Evolutionary conservation across 495 filamentous ascomycete species (phyloP).

Genomic region (Neurospora discreta): DNA sequence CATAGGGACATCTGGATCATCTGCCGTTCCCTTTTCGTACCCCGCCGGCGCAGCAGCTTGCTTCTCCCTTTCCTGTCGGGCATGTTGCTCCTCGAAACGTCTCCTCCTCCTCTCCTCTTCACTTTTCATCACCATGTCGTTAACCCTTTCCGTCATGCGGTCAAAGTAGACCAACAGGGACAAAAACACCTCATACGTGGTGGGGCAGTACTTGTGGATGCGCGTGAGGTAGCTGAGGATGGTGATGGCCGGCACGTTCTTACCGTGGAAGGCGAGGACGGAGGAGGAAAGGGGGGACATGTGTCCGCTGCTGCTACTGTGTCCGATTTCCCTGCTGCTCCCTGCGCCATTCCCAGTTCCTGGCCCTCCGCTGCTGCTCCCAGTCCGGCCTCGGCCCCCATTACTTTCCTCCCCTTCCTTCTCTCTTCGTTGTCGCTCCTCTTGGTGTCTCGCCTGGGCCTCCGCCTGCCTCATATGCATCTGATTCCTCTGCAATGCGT

Average conservation of each 20-base stretch:
- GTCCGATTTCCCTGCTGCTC: not conserved
- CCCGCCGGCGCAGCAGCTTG: not conserved
- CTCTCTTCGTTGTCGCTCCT: conserved; percentile 5
- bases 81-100: conserved; percentile 15
- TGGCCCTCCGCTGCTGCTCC: conserved; percentile 24
- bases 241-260: conserved; percentile 95
- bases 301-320: conserved; percentile 28
- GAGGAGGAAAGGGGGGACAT: conserved; percentile 75
- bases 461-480: conserved; percentile 36
- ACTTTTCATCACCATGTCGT: conserved; percentile 43
- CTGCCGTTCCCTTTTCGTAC: not conserved
- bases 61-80: not conserved
- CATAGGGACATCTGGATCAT: conserved; percentile 26
- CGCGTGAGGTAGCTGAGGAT: conserved; percentile 92
- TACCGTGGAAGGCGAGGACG: conserved; percentile 97
- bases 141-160: conserved; percentile 95
- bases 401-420: not conserved
- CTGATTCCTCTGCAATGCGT: conserved; percentile 43
- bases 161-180: conserved; percentile 96
- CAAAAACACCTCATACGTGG: conserved; percentile 96
- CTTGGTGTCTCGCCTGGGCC: conserved; percentile 26
- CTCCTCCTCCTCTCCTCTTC: conserved; percentile 24
- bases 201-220: conserved; percentile 98
- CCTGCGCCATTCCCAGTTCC: not conserved
- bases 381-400: not conserved